A percentile compares a stretch with the other conserved stretches of the same genome.
phyloP scores from a whole-genome alignment of 2,329 filamentous ascomycete genomes.

The Lizonia empirigonia region DNA sequence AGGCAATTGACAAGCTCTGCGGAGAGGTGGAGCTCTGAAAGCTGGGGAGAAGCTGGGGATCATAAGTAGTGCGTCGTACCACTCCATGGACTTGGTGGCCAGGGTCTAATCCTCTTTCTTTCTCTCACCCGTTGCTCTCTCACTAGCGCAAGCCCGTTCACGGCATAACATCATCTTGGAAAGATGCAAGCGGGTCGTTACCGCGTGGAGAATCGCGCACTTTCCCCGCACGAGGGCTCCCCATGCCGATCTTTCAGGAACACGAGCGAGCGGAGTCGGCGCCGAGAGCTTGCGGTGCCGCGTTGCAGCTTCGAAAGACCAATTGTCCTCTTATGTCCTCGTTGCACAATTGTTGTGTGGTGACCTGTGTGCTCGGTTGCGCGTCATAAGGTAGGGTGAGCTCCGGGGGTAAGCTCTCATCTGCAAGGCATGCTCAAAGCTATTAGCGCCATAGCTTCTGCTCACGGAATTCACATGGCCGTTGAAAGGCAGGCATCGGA shows the following conservation, averaged over 20 bases:
- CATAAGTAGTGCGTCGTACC: slow-evolving; percentile 23
- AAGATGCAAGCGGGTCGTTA: slow-evolving; percentile 21
- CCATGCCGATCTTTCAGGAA: slow-evolving; percentile 33
- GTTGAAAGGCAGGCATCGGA: slow-evolving; percentile 3
- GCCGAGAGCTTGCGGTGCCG: slow-evolving; percentile 9
- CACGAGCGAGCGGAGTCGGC: slow-evolving; percentile 28
- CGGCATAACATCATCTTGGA: slow-evolving; percentile 17
- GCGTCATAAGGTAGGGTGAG: slow-evolving; percentile 1
- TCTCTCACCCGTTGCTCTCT: slow-evolving; percentile 16
- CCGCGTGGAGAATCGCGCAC: slow-evolving; percentile 23
- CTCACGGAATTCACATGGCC: slow-evolving; percentile 1
- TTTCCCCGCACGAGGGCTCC: slow-evolving; percentile 34
- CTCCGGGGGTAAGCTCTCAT: slow-evolving; percentile 5
- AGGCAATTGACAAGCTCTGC: slow-evolving; percentile 21
- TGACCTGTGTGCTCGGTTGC: background rate
- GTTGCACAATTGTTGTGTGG: background rate
- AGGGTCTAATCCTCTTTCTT: slow-evolving; percentile 19
- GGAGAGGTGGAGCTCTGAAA: slow-evolving; percentile 15
- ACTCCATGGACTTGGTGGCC: slow-evolving; percentile 27
- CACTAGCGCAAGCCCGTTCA: slow-evolving; percentile 16
- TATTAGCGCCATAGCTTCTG: slow-evolving; percentile 13
- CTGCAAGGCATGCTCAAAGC: slow-evolving; percentile 13
- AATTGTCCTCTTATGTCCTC: background rate
- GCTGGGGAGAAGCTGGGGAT: slow-evolving; percentile 19
- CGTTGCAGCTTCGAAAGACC: background rate